Percentiles rank a stretch among this genome's conserved stretches.
Evolutionary conservation across 208 protist species (phyloP).

Genomic region (Tritrichomonas musculus): DNA sequence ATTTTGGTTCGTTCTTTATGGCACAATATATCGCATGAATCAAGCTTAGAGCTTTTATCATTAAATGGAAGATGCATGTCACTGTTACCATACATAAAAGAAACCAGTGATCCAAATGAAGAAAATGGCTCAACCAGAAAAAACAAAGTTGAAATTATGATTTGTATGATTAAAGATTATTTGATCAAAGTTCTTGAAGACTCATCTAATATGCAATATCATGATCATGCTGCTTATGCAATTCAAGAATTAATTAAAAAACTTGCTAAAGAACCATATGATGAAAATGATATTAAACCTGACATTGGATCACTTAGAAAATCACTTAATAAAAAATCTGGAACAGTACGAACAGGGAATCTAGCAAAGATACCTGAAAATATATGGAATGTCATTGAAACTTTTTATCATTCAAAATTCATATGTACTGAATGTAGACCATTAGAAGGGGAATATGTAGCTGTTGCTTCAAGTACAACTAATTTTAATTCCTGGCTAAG

Average conservation of each 20-base stretch:
- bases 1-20: not conserved
- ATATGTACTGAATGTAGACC: not conserved
- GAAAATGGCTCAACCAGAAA: too few relatives aligned
- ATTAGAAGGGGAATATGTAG: not conserved
- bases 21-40: not conserved
- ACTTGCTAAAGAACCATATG: not conserved
- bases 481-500: not conserved
- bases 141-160: not conserved
- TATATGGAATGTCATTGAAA: not conserved
- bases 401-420: not conserved
- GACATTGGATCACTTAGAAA: too few relatives aligned
- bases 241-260: not conserved
- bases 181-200: not conserved
- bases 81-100: not conserved
- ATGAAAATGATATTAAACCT: too few relatives aligned
- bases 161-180: not conserved
- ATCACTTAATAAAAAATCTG: too few relatives aligned
- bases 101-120: not conserved
- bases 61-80: not conserved
- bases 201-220: not conserved
- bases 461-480: not conserved
- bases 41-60: not conserved
- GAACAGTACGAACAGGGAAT: too few relatives aligned
- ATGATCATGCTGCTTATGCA: not conserved
- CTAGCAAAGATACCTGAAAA: not conserved